phyloP scores from a whole-genome alignment of 176 grass and related monocot genomes.

The Zoysia pacifica region DNA sequence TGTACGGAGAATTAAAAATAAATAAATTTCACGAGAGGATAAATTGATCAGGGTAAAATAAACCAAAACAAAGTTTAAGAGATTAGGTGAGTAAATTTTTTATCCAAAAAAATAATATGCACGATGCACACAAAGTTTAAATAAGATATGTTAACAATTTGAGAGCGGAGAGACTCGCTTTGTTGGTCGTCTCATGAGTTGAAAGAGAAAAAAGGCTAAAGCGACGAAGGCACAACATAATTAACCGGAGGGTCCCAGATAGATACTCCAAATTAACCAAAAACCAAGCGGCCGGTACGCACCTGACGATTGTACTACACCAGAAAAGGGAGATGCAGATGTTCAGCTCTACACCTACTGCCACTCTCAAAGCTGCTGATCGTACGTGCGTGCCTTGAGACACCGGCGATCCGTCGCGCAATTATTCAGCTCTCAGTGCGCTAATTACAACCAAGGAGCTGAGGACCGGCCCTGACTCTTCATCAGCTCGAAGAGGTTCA shows the following conservation, averaged over 20 bases:
- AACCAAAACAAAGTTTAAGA: too few species aligned
- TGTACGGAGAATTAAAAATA: too few species aligned
- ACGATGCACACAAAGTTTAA: too few species aligned
- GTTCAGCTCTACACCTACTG: conserved; percentile 4
- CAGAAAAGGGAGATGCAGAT: conserved; percentile 12
- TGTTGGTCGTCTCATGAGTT: background rate
- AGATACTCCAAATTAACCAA: conserved; percentile 11
- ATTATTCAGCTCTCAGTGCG: conserved; percentile 44
- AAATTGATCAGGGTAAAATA: too few species aligned
- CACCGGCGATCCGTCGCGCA: conserved; percentile 41
- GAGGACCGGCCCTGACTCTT: background rate
- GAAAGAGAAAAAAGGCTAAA: conserved; percentile 21
- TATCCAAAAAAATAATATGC: too few species aligned
- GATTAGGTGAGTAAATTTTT: too few species aligned
- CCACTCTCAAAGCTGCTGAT: background rate
- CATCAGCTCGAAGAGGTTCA: conserved; percentile 14
- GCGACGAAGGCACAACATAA: background rate
- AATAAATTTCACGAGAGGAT: too few species aligned
- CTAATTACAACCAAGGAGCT: conserved; percentile 26
- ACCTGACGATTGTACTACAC: conserved; percentile 13
- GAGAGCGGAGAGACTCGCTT: background rate
- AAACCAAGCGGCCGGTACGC: conserved; percentile 16
- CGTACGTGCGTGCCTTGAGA: conserved; percentile 17
- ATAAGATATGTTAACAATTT: too few species aligned
- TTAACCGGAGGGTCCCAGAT: conserved; percentile 15